Evolutionary conservation across 331 rosid genomes (phyloP), one percentile per base, ranked within the genome.

Genomic region (Rhamnella rubrinervis): DNA sequence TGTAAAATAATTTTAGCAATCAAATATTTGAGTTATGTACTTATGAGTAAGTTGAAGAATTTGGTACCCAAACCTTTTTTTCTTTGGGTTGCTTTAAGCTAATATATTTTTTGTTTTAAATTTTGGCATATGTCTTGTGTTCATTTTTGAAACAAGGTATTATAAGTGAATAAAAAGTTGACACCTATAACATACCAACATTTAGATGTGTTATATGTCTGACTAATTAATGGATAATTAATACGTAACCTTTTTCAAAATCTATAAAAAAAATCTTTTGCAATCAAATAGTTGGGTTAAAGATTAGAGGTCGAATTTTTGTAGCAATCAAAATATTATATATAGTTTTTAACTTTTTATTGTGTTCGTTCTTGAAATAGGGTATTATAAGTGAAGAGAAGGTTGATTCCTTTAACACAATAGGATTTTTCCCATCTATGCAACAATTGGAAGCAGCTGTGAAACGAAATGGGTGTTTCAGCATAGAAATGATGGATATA

Each of bases 391-490:
- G 56, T 1, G 65, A 68, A 68, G 73, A 68, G 10, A 68, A 25
- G 18, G 28, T 68, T 37, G 73, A 68, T 61, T 20, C 64, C 26
- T 68, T 68, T 12, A 68, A 68, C n/a, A 13, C 39, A 5, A 46
- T 66, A 13, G 1, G 0, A 17, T 70, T 55, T 28, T 1, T 0
- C 3, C 57, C 65, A 41, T 59, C 74, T 7, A 39, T 59, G 5
- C n/a, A 70, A 23, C 55, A 70, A 41, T 28, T 70, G 19, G 74
- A 70, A 46, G 58, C 20, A 3, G 19, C 44, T 41, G 74, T 70
- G 66, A 70, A 70, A 44, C 57, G 18, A 8, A 70, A 70, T 28
- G 66, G 58, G 11, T 70, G 65, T 28, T 70, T 70, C 74, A 70
- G 58, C 59, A 17, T 55, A 14, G 73, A 55, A 21, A 59, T 20